These are phyloP conservation scores for Cucumis hystrix DNA, from an alignment of 306 rosid genomes.

Conservation along the genomic window DNA sequence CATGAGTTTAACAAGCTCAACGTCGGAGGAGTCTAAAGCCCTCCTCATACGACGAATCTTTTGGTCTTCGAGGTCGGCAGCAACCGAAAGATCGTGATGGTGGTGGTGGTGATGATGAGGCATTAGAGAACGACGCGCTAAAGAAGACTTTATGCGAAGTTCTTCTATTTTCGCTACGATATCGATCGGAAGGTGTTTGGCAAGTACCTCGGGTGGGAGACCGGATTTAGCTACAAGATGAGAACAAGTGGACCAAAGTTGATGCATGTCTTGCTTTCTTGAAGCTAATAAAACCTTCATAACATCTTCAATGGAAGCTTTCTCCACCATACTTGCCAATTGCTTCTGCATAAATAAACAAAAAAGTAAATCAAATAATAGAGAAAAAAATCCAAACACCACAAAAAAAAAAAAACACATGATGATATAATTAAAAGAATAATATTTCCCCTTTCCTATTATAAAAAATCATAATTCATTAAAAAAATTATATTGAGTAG, in stretches of 20 bases:
- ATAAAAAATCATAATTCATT: background rate
- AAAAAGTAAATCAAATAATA: background rate
- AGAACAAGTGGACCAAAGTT: slow-evolving; percentile 90
- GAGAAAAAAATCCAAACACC: no score
- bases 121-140: slow-evolving; percentile 55
- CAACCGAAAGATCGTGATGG: slow-evolving; percentile 37
- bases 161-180: slow-evolving; percentile 78
- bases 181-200: slow-evolving; percentile 85
- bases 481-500: no score
- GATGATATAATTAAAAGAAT: background rate
- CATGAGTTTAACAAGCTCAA: slow-evolving; percentile 88
- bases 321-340: slow-evolving; percentile 94
- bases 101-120: slow-evolving; percentile 46
- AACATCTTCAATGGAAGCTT: slow-evolving; percentile 91
- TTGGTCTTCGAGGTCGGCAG: slow-evolving; percentile 86
- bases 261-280: slow-evolving; percentile 97
- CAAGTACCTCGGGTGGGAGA: slow-evolving; percentile 76
- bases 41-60: slow-evolving; percentile 82
- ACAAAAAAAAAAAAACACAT: no score
- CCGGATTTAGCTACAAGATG: slow-evolving; percentile 89
- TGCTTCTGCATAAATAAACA: slow-evolving; percentile 42
- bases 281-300: slow-evolving; percentile 94
- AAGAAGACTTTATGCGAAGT: slow-evolving; percentile 74
- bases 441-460: background rate
- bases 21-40: slow-evolving; percentile 88